Conservation (phyloP, 768 basidiomycete species). For the Tulasnella sp. region DNA sequence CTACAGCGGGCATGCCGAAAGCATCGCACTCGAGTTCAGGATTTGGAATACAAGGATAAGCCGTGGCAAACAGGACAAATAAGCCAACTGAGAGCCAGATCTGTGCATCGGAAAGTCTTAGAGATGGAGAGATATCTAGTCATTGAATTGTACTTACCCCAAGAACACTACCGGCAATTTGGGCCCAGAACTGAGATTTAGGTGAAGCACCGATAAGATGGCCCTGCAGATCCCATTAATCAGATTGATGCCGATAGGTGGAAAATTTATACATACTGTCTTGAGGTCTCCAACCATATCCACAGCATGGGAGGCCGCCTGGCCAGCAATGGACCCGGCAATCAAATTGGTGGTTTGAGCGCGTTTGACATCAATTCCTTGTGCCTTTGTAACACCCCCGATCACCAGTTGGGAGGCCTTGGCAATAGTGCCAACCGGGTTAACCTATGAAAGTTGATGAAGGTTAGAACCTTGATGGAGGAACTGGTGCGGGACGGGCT, state of each 20-base stretch:
- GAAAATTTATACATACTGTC: too few relatives aligned
- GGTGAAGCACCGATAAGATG: constrained; percentile 19
- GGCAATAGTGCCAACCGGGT: constrained; percentile 17
- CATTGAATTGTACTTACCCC: too few relatives aligned
- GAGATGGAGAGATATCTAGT: too few relatives aligned
- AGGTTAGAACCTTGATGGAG: too few relatives aligned
- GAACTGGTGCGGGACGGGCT: too few relatives aligned
- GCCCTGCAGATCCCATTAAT: too few relatives aligned
- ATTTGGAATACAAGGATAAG: constrained; percentile 18
- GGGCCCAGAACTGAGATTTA: constrained; percentile 18
- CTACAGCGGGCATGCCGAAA: constrained; percentile 17
- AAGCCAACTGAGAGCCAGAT: constrained; percentile 15
- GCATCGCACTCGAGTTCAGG: constrained; percentile 14
- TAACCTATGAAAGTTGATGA: too few relatives aligned
- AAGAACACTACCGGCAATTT: constrained; percentile 12
- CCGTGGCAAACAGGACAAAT: constrained; percentile 18
- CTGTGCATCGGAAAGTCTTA: too few relatives aligned
- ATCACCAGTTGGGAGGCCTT: constrained; percentile 20
- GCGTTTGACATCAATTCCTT: constrained; percentile 12
- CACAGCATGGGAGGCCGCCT: constrained; percentile 18
- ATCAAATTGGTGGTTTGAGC: constrained; percentile 11
- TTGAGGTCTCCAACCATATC: constrained; percentile 20
- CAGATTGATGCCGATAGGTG: too few relatives aligned
- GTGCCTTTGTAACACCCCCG: constrained; percentile 18
- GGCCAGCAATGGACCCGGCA: constrained; percentile 16